Evolutionary conservation across 495 filamentous ascomycete genomes (phyloP).

Genomic region (Daldinia decipiens): DNA sequence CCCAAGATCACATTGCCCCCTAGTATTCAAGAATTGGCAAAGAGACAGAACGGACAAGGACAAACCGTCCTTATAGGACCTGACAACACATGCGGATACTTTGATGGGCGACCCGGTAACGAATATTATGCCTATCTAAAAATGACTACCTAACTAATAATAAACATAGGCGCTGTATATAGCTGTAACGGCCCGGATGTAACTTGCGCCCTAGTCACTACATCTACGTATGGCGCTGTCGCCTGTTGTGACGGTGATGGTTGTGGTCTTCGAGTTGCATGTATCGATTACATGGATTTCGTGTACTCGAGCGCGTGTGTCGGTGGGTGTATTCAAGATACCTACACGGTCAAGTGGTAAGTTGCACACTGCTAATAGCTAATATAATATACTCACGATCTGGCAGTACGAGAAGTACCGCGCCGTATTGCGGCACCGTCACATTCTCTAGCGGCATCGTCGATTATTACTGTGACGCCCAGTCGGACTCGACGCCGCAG

Average conservation of each 20-base stretch:
- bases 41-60: conserved; percentile 43
- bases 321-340: conserved; percentile 49
- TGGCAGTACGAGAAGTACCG: conserved; percentile 42
- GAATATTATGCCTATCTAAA: background rate
- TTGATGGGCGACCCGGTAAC: conserved; percentile 51
- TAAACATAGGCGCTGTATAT: conserved; percentile 46
- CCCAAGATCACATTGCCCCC: conserved; percentile 51
- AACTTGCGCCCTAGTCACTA: conserved; percentile 51
- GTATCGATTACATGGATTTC: conserved; percentile 46
- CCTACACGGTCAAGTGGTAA: conserved; percentile 55
- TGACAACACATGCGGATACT: conserved; percentile 62
- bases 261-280: conserved; percentile 47
- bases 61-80: conserved; percentile 55
- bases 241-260: conserved; percentile 50
- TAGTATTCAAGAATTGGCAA: conserved; percentile 44
- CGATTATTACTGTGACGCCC: conserved; percentile 54
- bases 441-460: conserved; percentile 47
- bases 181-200: conserved; percentile 45
- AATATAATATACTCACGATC: conserved; percentile 4
- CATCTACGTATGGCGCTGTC: conserved; percentile 46
- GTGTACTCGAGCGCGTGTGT: conserved; percentile 47
- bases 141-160: conserved; percentile 13
- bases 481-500: conserved; percentile 42
- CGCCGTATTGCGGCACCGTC: conserved; percentile 54
- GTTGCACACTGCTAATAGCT: conserved; percentile 4